Evolutionary conservation across 1,284 basidiomycete species (phyloP), one percentile per base, ranked within the genome.

Genomic region (Trichosporon asahii): DNA sequence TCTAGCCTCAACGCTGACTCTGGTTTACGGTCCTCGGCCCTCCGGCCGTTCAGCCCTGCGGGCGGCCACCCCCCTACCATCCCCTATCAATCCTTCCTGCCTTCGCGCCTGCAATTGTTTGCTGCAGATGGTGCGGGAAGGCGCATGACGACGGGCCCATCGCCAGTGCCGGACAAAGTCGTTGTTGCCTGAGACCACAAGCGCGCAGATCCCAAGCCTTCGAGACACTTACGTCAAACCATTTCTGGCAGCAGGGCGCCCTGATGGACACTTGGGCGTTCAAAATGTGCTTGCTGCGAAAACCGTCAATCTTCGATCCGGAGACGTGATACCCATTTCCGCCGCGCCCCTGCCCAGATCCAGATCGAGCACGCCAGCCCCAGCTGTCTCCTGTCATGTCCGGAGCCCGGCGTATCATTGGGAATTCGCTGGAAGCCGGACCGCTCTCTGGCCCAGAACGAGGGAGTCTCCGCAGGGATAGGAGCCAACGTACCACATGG

Each of bases 191-290:
- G 15, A 12, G 49, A n/a, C 57, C 9, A 3, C 29, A 8, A 29
- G 27, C 8, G 25, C 55, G 57, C 57, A 33, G 57, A 31, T 31
- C 27, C 57, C 29, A 61, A 8, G 57, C 29, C 29, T 33, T 33
- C 31, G 57, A 35, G n/a, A 7, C 29, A 79, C 85, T 78, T 71
- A 85, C 86, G 82, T 97, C 95, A 80, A 89, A 97, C 94, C 94
- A 97, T 78, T 90, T 90, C 80, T 92, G 91, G 88, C 95, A 97
- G 85, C 95, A 97, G 3, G 94, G 93, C 4, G 95, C 92, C 55
- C 95, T 91, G 76, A 98, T 92, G 29, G 94, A 88, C 25, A 95
- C 95, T 84, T 97, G 95, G 0, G 92, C 93, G 83, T 97, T 97
- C 68, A 97, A 85, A 72, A 97, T 87, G 80, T 96, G 94, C 86